Conservation (phyloP, 169 alveolate species). For the Plasmodium vinckei region DNA sequence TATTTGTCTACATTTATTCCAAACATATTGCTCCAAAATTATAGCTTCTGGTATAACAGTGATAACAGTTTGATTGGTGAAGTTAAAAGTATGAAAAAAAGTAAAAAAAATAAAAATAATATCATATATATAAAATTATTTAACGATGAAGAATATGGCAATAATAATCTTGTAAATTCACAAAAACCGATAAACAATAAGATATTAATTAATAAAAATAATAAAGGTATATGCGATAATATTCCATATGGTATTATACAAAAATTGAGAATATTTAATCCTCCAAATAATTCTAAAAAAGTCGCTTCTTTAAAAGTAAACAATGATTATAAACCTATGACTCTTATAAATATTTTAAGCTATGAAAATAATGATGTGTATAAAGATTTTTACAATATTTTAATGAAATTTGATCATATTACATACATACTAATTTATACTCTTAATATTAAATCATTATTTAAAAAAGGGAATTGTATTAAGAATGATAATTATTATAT, state of each 20-base stretch:
- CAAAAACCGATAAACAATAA: background rate
- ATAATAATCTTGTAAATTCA: background rate
- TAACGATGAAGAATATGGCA: conserved; percentile 1
- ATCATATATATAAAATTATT: conserved; percentile 51
- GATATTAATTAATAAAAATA: background rate
- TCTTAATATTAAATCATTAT: conserved; percentile 35
- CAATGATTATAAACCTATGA: conserved; percentile 50
- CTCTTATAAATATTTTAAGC: conserved; percentile 54
- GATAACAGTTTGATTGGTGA: conserved; percentile 72
- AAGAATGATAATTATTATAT: background rate
- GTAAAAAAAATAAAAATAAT: conserved; percentile 54
- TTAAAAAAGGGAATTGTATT: background rate
- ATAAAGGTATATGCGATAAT: background rate
- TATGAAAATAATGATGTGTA: conserved; percentile 68
- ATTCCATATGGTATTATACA: conserved; percentile 55
- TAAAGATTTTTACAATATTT: conserved; percentile 50
- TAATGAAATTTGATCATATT: conserved; percentile 70
- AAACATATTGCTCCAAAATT: conserved; percentile 33
- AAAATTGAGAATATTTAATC: conserved; percentile 21
- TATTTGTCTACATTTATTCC: conserved; percentile 66
- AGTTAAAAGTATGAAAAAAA: conserved; percentile 45
- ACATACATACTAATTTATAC: conserved; percentile 64
- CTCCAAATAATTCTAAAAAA: conserved; percentile 31
- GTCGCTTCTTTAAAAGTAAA: conserved; percentile 48
- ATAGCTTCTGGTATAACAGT: conserved; percentile 52